These are phyloP conservation scores for Vigna unguiculata DNA, from an alignment of 306 rosid genomes.

Conservation along the genomic window DNA sequence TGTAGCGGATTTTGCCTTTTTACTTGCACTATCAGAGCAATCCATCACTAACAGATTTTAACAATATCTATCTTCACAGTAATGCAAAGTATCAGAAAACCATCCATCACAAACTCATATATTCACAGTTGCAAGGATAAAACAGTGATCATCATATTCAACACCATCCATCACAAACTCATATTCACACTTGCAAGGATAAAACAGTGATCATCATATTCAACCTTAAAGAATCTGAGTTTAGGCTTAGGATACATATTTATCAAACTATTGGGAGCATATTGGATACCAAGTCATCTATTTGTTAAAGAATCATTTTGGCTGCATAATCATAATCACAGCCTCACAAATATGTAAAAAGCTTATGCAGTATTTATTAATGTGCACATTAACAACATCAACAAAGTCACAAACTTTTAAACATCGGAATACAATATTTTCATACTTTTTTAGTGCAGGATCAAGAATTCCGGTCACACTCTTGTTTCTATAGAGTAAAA, in stretches of 20 bases:
- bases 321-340: constrained; percentile 1
- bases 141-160: background rate
- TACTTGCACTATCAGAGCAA: constrained; percentile 45
- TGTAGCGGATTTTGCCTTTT: constrained; percentile 46
- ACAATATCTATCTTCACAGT: constrained; percentile 2
- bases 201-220: background rate
- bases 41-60: constrained; percentile 57
- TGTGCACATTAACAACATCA: background rate
- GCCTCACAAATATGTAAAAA: constrained; percentile 1
- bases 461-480: background rate
- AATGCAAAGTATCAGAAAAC: constrained; percentile 23
- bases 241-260: constrained; percentile 1
- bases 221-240: background rate
- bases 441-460: background rate
- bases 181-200: background rate
- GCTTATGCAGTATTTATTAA: background rate
- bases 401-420: constrained; percentile 1
- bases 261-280: constrained; percentile 1
- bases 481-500: too few relatives aligned
- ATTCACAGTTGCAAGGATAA: background rate
- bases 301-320: background rate
- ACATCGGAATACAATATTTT: background rate
- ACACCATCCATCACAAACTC: background rate
- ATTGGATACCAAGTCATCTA: background rate
- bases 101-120: background rate